Conservation (phyloP, 352 stramenopile species). For the Globisporangium alternatum region DNA sequence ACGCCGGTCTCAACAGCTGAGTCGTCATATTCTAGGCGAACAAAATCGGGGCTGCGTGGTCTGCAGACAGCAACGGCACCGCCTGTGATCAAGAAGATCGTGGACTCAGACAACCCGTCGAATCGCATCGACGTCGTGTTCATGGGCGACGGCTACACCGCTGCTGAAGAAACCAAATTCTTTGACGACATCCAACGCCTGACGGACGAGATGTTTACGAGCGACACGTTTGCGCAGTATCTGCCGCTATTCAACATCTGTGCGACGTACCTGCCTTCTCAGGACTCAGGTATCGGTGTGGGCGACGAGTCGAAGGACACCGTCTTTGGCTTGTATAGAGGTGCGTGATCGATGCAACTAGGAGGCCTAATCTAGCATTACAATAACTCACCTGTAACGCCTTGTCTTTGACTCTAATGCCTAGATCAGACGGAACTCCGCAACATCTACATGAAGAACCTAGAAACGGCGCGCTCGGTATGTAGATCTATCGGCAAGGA, state of each 20-base stretch:
- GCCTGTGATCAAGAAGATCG: slow-evolving; percentile 24
- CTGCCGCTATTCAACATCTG: slow-evolving; percentile 32
- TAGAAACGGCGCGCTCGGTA: slow-evolving; percentile 5
- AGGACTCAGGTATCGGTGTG: slow-evolving; percentile 23
- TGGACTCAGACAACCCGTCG: slow-evolving; percentile 29
- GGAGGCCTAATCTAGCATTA: too few relatives aligned
- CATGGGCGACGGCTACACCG: slow-evolving; percentile 43
- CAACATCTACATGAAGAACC: slow-evolving; percentile 20
- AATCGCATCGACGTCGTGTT: slow-evolving; percentile 49
- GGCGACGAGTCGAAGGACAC: slow-evolving; percentile 20
- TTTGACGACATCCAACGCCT: slow-evolving; percentile 35
- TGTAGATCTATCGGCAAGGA: too few relatives aligned
- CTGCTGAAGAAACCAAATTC: slow-evolving; percentile 24
- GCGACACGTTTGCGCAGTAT: slow-evolving; percentile 28
- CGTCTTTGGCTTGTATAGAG: slow-evolving; percentile 26
- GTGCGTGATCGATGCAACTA: too few relatives aligned
- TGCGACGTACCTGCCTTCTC: slow-evolving; percentile 22
- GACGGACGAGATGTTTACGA: slow-evolving; percentile 36
- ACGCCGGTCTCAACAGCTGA: not conserved
- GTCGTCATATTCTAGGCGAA: too few relatives aligned
- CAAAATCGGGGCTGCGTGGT: too few relatives aligned
- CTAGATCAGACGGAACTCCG: slow-evolving; percentile 18
- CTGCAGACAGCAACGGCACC: too few relatives aligned
- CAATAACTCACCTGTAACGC: too few relatives aligned
- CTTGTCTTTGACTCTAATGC: too few relatives aligned